Conservation (phyloP, 352 stramenopile genomes). For the Pythium dissotocum region DNA sequence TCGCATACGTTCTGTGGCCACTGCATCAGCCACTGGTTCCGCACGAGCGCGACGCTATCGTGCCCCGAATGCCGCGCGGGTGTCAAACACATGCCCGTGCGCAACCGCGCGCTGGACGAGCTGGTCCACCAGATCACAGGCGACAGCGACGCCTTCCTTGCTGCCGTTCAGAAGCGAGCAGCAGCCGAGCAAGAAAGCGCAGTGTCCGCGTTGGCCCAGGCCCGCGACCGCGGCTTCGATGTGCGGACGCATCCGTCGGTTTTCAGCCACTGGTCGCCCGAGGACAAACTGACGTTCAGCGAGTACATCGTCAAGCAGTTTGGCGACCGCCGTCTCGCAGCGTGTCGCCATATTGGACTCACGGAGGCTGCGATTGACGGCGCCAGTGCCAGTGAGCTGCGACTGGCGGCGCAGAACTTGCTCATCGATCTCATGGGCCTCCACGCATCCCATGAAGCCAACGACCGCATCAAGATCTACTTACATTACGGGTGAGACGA, state of each 20-base stretch:
- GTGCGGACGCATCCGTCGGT: conserved; percentile 38
- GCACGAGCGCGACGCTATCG: conserved; percentile 50
- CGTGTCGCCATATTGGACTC: conserved; percentile 64
- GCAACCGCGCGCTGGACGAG: conserved; percentile 82
- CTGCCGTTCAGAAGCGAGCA: conserved; percentile 25
- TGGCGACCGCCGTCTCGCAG: conserved; percentile 56
- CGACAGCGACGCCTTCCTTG: conserved; percentile 59
- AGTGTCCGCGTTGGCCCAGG: not conserved
- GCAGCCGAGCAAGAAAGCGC: conserved; percentile 14
- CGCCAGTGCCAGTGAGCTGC: conserved; percentile 48
- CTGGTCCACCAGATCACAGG: conserved; percentile 68
- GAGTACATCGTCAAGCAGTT: conserved; percentile 53
- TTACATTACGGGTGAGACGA: conserved; percentile 59
- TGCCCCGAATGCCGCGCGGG: conserved; percentile 74
- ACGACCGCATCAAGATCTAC: conserved; percentile 72
- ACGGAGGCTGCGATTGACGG: conserved; percentile 58
- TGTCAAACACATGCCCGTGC: conserved; percentile 70
- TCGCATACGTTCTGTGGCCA: conserved; percentile 85
- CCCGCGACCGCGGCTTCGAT: conserved; percentile 1
- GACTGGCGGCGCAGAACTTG: conserved; percentile 65
- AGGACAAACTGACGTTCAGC: conserved; percentile 48
- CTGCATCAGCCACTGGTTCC: conserved; percentile 83
- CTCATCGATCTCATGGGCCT: conserved; percentile 52
- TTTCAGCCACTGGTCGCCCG: conserved; percentile 54
- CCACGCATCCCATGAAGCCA: conserved; percentile 44